Percentiles rank a stretch among this genome's conserved stretches.
These are phyloP conservation scores for Xylaria curta DNA, from an alignment of 495 filamentous ascomycete genomes.

Conservation along the genomic window DNA sequence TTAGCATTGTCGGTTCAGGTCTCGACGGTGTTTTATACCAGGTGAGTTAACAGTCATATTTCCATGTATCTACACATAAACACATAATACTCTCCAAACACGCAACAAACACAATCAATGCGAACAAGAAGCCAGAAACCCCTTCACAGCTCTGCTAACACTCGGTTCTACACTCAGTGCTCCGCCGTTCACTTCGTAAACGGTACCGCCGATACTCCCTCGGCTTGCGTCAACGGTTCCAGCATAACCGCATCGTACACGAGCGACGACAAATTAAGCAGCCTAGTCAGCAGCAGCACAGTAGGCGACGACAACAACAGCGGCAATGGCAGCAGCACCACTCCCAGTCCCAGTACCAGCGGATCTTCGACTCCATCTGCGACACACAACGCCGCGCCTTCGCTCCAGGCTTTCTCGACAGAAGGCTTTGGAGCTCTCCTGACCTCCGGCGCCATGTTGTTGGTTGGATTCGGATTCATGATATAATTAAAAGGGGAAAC, in stretches of 20 bases:
- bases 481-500: slow-evolving; percentile 2
- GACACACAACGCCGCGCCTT: slow-evolving; percentile 33
- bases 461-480: slow-evolving; percentile 34
- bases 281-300: slow-evolving; percentile 18
- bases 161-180: slow-evolving; percentile 44
- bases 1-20: slow-evolving; percentile 50
- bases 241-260: slow-evolving; percentile 44
- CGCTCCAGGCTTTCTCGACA: slow-evolving; percentile 8
- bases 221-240: slow-evolving; percentile 53
- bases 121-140: neutral
- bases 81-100: neutral
- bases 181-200: slow-evolving; percentile 57
- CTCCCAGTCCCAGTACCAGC: neutral
- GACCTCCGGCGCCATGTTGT: slow-evolving; percentile 32
- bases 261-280: slow-evolving; percentile 43
- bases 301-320: slow-evolving; percentile 9
- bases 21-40: slow-evolving; percentile 59
- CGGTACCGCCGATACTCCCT: slow-evolving; percentile 38
- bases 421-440: slow-evolving; percentile 31
- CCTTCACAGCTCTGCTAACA: neutral
- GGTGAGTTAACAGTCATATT: slow-evolving; percentile 41
- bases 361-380: slow-evolving; percentile 28
- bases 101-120: neutral
- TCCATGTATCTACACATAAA: neutral
- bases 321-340: neutral